Evolutionary conservation across 2,329 filamentous ascomycete genomes (phyloP).

Genomic region (Penicillium sp.): DNA sequence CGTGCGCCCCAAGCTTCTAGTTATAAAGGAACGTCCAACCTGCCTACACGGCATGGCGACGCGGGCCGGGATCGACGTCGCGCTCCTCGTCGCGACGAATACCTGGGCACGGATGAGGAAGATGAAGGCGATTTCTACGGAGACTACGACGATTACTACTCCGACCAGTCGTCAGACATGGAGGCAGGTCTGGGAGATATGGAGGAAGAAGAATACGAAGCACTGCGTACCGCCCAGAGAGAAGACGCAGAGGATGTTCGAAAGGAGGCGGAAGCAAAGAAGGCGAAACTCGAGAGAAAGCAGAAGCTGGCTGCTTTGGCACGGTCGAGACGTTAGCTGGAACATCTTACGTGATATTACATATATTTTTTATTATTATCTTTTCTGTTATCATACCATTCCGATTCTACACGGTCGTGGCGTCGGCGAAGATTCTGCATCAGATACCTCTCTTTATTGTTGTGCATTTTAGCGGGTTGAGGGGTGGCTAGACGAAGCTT

Average conservation of each 20-base stretch:
- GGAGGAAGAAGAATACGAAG: constrained; percentile 42
- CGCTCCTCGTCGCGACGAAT: constrained; percentile 36
- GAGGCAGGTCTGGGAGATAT: constrained; percentile 47
- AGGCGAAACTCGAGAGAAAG: constrained; percentile 44
- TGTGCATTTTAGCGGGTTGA: constrained; percentile 14
- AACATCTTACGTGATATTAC: no score
- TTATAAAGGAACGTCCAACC: constrained; percentile 43
- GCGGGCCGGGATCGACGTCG: constrained; percentile 25
- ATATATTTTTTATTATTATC: constrained; percentile 11
- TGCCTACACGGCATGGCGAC: constrained; percentile 24
- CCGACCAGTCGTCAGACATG: constrained; percentile 48
- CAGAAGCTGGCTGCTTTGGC: constrained; percentile 39
- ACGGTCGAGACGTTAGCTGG: constrained; percentile 27
- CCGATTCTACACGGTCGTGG: constrained; percentile 16
- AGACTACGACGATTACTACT: constrained; percentile 41
- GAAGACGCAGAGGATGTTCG: constrained; percentile 47
- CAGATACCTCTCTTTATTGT: constrained; percentile 8
- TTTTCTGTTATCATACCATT: neutral
- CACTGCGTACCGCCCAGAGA: constrained; percentile 37
- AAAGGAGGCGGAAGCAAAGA: constrained; percentile 42
- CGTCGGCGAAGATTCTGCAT: constrained; percentile 21
- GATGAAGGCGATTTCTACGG: constrained; percentile 42
- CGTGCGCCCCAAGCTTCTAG: constrained; percentile 24
- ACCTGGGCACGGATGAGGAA: constrained; percentile 46
- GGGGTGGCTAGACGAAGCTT: constrained; percentile 6